Base-by-base conservation (phyloP, 768 basidiomycete species). In the Suillus tomentosus region DNA sequence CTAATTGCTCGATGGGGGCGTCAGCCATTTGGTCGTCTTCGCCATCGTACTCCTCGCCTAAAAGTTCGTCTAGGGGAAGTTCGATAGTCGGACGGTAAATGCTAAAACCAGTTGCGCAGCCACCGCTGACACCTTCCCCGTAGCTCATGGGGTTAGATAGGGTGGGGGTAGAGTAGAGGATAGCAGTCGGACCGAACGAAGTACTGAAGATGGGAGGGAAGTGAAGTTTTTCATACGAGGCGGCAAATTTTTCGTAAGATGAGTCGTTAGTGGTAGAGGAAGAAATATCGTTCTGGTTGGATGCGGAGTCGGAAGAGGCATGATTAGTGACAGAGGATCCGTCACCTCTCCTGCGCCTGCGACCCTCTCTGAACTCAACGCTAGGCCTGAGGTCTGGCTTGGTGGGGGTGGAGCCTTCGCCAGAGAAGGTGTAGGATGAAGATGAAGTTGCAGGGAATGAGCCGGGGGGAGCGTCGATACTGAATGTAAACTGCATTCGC, bases 401-500 rank as follows among this genome's bases (percentile, higher is more conserved):
- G 70, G 84, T 83, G 17, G 82, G 76, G 17, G 79, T 70, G 67
- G 67, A 64, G 37, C 22, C 39, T 39, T 57, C 56, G 4, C 56
- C 56, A 10, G 56, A 57, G 22, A 57, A 57, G 15, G 56, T 61
- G 60, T 64, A 42, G 51, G 65, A 43, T 53, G 60, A 64, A 19
- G 64, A 64, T 0, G 56, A 57, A 2, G 37, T 40, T 4, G 56
- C 56, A 2, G 56, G 56, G 22, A 57, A 57, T 4, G 56, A 57
- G 24, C 56, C 56, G 9, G 56, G 56, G 19, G 88, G 89, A 64
- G 89, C 87, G 76, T 94, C 92, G 68, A 94, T 82, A 68, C 89
- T 89, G 76, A 94, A 94, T 1, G 92, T 94, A 78, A 93, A 94
- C 69, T 95, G 92, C 91, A 94, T 93, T 53, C 92, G 87, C 68